These are phyloP conservation scores for Lyophyllum semitale DNA, from an alignment of 768 basidiomycete species.

Conservation along the genomic window DNA sequence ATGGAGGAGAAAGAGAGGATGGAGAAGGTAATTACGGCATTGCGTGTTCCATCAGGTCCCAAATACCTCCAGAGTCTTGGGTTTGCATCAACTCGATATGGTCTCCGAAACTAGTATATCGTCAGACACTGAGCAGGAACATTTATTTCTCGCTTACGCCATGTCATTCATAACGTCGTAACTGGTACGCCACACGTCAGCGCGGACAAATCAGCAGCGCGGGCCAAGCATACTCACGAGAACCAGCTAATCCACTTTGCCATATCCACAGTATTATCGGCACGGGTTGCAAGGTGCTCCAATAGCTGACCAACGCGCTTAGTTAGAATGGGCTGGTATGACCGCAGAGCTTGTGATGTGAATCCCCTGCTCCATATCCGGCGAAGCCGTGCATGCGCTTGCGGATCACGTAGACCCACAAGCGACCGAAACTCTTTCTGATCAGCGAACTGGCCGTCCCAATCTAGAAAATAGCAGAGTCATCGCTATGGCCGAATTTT, in stretches of 20 bases:
- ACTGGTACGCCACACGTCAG: constrained; percentile 18
- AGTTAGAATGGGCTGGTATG: constrained; percentile 22
- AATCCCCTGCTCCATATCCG: constrained; percentile 43
- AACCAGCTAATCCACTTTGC: constrained; percentile 38
- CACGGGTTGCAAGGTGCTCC: constrained; percentile 12
- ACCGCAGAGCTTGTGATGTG: constrained; percentile 30
- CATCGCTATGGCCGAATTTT: neutral
- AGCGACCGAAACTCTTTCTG: constrained; percentile 18
- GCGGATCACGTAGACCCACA: constrained; percentile 30
- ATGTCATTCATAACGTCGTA: constrained; percentile 42
- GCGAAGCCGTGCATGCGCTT: constrained; percentile 35
- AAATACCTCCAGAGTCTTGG: constrained; percentile 7
- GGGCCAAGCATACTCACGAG: constrained; percentile 26
- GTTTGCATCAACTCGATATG: constrained; percentile 15
- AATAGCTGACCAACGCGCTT: constrained; percentile 26
- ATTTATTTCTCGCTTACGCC: constrained; percentile 25
- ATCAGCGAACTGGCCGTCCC: constrained; percentile 29
- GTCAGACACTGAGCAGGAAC: neutral
- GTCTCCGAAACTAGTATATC: constrained; percentile 27
- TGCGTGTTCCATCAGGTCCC: constrained; percentile 14
- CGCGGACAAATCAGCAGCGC: neutral
- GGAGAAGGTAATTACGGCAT: constrained; percentile 3
- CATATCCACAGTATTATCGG: constrained; percentile 25
- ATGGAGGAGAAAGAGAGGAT: neutral
- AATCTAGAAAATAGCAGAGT: constrained; percentile 22